Conservation (phyloP, 495 filamentous ascomycete genomes). For the Filosporella fistucella region DNA sequence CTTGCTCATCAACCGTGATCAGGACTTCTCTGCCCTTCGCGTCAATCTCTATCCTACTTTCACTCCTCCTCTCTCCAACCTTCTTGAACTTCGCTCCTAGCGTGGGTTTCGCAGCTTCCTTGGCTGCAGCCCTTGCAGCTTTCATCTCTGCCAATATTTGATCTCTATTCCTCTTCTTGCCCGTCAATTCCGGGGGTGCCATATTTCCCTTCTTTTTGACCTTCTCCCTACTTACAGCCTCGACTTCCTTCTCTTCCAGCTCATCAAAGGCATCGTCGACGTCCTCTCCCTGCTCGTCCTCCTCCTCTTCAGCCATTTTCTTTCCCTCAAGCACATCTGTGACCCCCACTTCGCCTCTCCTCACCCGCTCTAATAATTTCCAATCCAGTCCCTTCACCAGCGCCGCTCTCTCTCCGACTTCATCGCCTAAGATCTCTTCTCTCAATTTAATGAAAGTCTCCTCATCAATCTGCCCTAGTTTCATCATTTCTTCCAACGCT, state of each 20-base stretch:
- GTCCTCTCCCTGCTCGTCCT: slow-evolving; percentile 37
- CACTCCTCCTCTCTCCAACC: slow-evolving; percentile 57
- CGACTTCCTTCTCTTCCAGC: slow-evolving; percentile 59
- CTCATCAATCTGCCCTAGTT: slow-evolving; percentile 75
- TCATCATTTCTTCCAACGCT: slow-evolving; percentile 76
- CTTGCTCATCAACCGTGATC: slow-evolving; percentile 80
- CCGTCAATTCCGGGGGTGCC: slow-evolving; percentile 56
- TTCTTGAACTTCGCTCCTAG: slow-evolving; percentile 80
- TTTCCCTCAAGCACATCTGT: slow-evolving; percentile 49
- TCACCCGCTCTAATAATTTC: slow-evolving; percentile 68
- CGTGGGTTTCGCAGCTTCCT: slow-evolving; percentile 52
- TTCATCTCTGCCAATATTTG: slow-evolving; percentile 81
- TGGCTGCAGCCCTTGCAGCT: slow-evolving; percentile 57
- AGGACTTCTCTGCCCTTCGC: slow-evolving; percentile 75
- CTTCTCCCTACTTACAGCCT: slow-evolving; percentile 49
- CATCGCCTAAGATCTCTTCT: slow-evolving; percentile 73
- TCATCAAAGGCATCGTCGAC: slow-evolving; percentile 77
- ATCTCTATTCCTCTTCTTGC: slow-evolving; percentile 70
- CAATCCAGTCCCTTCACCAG: slow-evolving; percentile 90
- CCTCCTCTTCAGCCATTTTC: slow-evolving; percentile 25
- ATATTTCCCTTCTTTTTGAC: slow-evolving; percentile 74
- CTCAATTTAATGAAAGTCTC: slow-evolving; percentile 67
- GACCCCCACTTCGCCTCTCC: slow-evolving; percentile 51
- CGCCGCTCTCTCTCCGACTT: slow-evolving; percentile 77
- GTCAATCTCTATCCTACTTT: slow-evolving; percentile 70